Conservation (phyloP, 495 filamentous ascomycete genomes). For the Penicillium antarcticum region DNA sequence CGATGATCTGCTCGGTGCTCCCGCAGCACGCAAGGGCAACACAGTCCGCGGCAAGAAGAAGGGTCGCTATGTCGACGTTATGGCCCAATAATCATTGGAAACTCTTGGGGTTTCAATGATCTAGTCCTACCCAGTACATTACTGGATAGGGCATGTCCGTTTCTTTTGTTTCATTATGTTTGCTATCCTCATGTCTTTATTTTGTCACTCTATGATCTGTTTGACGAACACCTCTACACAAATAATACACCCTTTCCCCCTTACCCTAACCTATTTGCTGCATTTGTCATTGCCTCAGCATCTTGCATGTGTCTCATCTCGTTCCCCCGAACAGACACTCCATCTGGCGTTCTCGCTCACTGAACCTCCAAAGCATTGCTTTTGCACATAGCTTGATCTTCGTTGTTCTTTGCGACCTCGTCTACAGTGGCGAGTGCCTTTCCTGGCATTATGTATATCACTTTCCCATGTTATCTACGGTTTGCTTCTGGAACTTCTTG, state of each 20-base stretch:
- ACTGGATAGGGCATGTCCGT: constrained; percentile 12
- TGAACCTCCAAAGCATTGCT: constrained; percentile 15
- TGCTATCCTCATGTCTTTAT: constrained; percentile 14
- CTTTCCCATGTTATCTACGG: constrained; percentile 7
- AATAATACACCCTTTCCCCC: constrained; percentile 7
- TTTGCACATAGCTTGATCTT: constrained; percentile 27
- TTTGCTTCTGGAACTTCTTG: constrained; percentile 2
- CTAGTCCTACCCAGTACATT: neutral
- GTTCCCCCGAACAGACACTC: constrained; percentile 8
- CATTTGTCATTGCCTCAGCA: constrained; percentile 18
- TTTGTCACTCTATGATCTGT: constrained; percentile 6
- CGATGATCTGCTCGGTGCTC: constrained; percentile 76
- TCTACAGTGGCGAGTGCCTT: constrained; percentile 19
- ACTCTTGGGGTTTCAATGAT: neutral
- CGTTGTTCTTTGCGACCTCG: constrained; percentile 20
- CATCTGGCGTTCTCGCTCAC: constrained; percentile 20
- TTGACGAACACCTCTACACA: constrained; percentile 9
- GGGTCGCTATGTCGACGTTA: constrained; percentile 88
- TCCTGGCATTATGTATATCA: constrained; percentile 31
- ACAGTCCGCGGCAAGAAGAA: constrained; percentile 74
- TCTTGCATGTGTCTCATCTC: constrained; percentile 22
- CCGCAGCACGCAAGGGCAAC: constrained; percentile 62
- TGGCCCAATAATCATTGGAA: constrained; percentile 52
- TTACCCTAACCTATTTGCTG: constrained; percentile 13
- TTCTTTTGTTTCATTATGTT: constrained; percentile 30